A percentile compares a stretch with the other conserved stretches of the same genome.
Evolutionary conservation across 805 yeast genomes (phyloP).

Genomic region (Monosporozyma servazzii): DNA sequence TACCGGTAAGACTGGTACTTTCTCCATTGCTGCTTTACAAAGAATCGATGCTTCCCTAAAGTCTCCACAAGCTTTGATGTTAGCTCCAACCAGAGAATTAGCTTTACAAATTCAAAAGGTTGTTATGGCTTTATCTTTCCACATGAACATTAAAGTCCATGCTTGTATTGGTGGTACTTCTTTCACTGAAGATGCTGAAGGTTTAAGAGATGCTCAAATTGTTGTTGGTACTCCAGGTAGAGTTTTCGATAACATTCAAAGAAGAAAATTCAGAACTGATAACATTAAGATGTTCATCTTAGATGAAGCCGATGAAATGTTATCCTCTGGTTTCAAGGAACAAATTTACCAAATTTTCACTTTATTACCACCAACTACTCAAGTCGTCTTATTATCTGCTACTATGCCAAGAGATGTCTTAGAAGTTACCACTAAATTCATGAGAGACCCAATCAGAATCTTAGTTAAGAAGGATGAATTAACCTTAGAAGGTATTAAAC

Average conservation of each 20-base stretch:
- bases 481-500: conserved; percentile 89
- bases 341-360: conserved; percentile 90
- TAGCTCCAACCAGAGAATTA: conserved; percentile 96
- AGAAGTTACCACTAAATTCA: conserved; percentile 85
- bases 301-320: conserved; percentile 98
- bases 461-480: conserved; percentile 91
- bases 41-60: conserved; percentile 63
- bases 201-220: conserved; percentile 74
- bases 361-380: conserved; percentile 72
- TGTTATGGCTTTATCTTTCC: conserved; percentile 78
- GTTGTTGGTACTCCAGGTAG: conserved; percentile 99
- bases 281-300: conserved; percentile 87
- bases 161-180: conserved; percentile 98
- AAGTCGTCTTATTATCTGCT: conserved; percentile 91
- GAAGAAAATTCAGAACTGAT: conserved; percentile 74
- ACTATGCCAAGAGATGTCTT: conserved; percentile 87
- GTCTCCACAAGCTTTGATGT: conserved; percentile 84
- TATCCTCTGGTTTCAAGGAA: conserved; percentile 79
- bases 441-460: conserved; percentile 87
- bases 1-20: conserved; percentile 98
- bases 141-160: conserved; percentile 84
- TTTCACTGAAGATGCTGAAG: conserved; percentile 78
- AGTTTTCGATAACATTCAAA: conserved; percentile 90
- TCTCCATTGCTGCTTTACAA: conserved; percentile 74
- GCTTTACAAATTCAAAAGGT: conserved; percentile 95